These are phyloP conservation scores for Coemansia sp. DNA, from an alignment of 192 early-diverging fungal genomes.

Conservation along the genomic window DNA sequence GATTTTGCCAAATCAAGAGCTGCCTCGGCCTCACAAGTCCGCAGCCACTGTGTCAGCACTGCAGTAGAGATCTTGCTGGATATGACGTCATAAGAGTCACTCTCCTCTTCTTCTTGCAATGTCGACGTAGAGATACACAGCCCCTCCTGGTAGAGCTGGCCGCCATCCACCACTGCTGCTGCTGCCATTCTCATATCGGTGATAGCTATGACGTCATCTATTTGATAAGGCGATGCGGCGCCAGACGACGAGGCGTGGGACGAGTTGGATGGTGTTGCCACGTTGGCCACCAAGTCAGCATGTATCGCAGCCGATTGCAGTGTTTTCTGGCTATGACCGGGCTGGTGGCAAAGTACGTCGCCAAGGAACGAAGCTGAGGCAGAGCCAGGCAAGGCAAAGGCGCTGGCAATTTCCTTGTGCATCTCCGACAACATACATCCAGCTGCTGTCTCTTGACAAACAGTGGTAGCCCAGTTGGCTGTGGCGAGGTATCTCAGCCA, in stretches of 20 bases:
- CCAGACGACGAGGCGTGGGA: constrained; percentile 5
- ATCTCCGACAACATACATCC: not conserved
- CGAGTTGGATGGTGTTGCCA: constrained; percentile 6
- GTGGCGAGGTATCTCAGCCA: not conserved
- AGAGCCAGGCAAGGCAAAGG: not conserved
- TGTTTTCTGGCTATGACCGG: not conserved
- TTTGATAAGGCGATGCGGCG: constrained; percentile 5
- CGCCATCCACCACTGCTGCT: not conserved
- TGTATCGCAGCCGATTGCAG: not conserved
- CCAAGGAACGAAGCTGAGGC: not conserved
- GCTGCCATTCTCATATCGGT: constrained; percentile 19
- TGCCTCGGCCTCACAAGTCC: constrained; percentile 15
- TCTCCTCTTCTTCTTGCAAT: not conserved
- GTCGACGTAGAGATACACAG: not conserved
- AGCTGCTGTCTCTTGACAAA: not conserved
- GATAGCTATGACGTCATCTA: constrained; percentile 15
- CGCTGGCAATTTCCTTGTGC: not conserved
- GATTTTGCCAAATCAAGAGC: not conserved
- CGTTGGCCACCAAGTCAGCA: not conserved
- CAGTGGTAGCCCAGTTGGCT: not conserved
- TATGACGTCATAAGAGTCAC: not conserved
- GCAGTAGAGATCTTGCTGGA: not conserved
- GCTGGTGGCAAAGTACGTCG: not conserved
- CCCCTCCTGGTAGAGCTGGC: not conserved
- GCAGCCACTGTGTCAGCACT: constrained; percentile 32